Conservation (phyloP, 495 filamentous ascomycete genomes). For the Delitschia confertaspora region DNA sequence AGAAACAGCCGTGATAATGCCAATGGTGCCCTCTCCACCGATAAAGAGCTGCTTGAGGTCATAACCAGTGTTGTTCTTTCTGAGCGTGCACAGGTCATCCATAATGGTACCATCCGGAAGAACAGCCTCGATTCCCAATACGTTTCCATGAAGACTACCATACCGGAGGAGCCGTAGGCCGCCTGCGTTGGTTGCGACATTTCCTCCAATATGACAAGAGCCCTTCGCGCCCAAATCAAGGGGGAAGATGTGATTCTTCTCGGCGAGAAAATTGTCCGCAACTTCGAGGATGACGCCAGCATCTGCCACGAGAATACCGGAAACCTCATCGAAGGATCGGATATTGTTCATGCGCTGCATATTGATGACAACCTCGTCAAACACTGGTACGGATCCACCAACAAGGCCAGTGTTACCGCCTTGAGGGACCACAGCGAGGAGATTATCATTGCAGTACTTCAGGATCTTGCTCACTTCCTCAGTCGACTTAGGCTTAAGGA, state of each 20-base stretch:
- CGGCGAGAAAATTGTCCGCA: constrained; percentile 71
- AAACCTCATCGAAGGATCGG: constrained; percentile 81
- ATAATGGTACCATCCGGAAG: constrained; percentile 86
- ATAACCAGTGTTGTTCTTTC: constrained; percentile 98
- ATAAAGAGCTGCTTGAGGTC: constrained; percentile 98
- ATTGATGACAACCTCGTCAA: constrained; percentile 94
- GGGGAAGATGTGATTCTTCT: constrained; percentile 78
- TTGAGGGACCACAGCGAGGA: constrained; percentile 91
- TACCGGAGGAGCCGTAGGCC: constrained; percentile 85
- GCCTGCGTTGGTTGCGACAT: constrained; percentile 93
- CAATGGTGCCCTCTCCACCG: constrained; percentile 87
- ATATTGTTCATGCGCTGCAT: constrained; percentile 83
- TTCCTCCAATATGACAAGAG: constrained; percentile 95
- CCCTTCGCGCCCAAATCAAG: constrained; percentile 95
- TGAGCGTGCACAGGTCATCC: constrained; percentile 72
- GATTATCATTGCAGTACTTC: constrained; percentile 85
- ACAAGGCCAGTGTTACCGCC: constrained; percentile 95
- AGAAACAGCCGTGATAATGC: constrained; percentile 82
- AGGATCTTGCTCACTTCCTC: constrained; percentile 81
- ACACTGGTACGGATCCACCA: constrained; percentile 88
- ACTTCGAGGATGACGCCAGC: constrained; percentile 86
- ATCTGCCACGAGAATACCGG: constrained; percentile 82
- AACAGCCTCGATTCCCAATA: constrained; percentile 87
- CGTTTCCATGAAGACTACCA: constrained; percentile 85
- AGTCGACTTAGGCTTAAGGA: constrained; percentile 73